A percentile compares a stretch with the other conserved stretches of the same genome.
Conservation (phyloP, 495 filamentous ascomycete genomes). For the Pseudomonodictys pantanalensis region DNA sequence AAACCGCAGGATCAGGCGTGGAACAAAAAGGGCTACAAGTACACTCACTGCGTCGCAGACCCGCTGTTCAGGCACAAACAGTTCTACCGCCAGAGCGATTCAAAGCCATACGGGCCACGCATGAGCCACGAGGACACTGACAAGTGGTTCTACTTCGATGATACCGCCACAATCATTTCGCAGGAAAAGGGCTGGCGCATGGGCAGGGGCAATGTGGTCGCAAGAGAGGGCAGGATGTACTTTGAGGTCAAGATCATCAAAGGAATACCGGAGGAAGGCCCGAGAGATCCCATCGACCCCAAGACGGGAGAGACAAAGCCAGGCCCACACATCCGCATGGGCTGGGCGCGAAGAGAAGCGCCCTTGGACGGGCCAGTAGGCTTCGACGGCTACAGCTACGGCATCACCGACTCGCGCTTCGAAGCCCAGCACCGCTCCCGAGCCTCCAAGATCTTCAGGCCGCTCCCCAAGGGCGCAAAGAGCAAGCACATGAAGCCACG, state of each 20-base stretch:
- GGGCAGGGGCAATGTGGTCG: conserved; percentile 84
- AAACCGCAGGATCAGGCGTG: conserved; percentile 55
- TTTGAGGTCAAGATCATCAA: conserved; percentile 88
- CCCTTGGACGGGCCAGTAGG: conserved; percentile 90
- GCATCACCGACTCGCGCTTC: conserved; percentile 80
- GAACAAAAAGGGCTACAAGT: conserved; percentile 89
- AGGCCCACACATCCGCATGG: conserved; percentile 72
- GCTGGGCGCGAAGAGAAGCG: conserved; percentile 86
- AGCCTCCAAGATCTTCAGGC: conserved; percentile 78
- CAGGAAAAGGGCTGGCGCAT: conserved; percentile 80
- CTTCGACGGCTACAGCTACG: conserved; percentile 95
- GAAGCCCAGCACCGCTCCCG: conserved; percentile 93
- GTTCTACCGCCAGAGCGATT: conserved; percentile 85
- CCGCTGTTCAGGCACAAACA: conserved; percentile 79
- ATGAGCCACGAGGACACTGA: conserved; percentile 92
- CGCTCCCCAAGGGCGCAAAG: conserved; percentile 36
- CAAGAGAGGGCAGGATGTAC: conserved; percentile 87
- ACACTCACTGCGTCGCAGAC: conserved; percentile 87
- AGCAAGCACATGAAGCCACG: conserved; percentile 31
- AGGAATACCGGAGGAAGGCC: conserved; percentile 53
- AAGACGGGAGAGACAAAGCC: conserved; percentile 26
- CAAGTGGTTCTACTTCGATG: conserved; percentile 67
- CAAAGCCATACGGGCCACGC: conserved; percentile 71
- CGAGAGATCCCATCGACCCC: conserved; percentile 24
- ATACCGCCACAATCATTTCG: conserved; percentile 58